Base-by-base conservation (phyloP, 441 rosid species). In the Biscutella laevigata region DNA sequence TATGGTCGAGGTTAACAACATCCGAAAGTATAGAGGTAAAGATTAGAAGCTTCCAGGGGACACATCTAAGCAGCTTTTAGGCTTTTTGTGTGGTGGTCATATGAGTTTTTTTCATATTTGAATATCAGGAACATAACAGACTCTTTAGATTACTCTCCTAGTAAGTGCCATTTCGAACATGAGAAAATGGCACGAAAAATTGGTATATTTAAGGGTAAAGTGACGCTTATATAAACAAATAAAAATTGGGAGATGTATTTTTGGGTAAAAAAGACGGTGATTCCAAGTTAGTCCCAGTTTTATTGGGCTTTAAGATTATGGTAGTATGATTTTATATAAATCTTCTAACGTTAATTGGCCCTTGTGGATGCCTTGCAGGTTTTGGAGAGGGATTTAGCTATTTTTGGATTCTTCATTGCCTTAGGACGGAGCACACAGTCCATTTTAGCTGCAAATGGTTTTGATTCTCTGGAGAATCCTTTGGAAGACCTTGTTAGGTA, bases 1-100 rank as follows among this genome's bases (percentile, higher is more conserved):
- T 94, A 75, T 88, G 99, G 99, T 80, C 99, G 22, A 88, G 86
- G 69, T 65, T 94, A 51, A 78, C 94, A 53, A 86, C 99, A 32
- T 82, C 95, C 24, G 99, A 88, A 75, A 88, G 96, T 65, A 94
- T 94, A 15, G 96, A 94, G 97, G 97, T 94, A 72, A 69, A 79
- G 27, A 54, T 35, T 28, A 40, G 44, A 68, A 4, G 25, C 36
- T 54, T 42, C 25, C 43, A 58, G 3, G 22, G 12, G 40, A 15
- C 49, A 58, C 19, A 51, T 52, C 19, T 30, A 21, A 58, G 39
- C 15, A 43, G 42, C 38, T 16, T 52, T 37, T 36, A 52, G 38
- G 2, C 9, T 29, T 6, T 37, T 7, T 37, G 13, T 50, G 49
- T n/a, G 28, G 22, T 41, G 26, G 27, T 36, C 28, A 35, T 49